phyloP scores from a whole-genome alignment of 768 basidiomycete genomes.

The Rubroboletus satanas region DNA sequence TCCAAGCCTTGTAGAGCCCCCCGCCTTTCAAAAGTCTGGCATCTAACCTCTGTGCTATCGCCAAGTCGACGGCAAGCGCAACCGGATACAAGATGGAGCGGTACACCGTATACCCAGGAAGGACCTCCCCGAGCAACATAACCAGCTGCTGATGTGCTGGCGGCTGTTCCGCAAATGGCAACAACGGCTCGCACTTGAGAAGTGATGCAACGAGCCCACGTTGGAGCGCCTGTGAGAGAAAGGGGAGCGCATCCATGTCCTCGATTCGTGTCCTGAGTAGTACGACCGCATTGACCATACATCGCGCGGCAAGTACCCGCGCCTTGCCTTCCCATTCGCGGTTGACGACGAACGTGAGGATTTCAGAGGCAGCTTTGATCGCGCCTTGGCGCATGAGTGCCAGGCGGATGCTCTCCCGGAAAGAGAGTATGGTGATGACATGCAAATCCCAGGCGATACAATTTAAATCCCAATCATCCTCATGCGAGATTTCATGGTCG shows the following conservation, averaged over 20 bases:
- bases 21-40: conserved; percentile 10
- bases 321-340: conserved; percentile 11
- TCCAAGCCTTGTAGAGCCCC: conserved; percentile 23
- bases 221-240: conserved; percentile 24
- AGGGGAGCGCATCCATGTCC: conserved; percentile 26
- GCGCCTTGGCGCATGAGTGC: conserved; percentile 21
- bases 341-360: conserved; percentile 16
- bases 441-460: conserved; percentile 31
- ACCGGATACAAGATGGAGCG: conserved; percentile 22
- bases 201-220: conserved; percentile 20
- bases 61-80: conserved; percentile 7
- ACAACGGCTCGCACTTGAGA: conserved; percentile 22
- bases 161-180: conserved; percentile 16
- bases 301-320: conserved; percentile 18
- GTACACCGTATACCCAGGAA: conserved; percentile 26
- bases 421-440: conserved; percentile 20
- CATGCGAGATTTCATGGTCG: conserved; percentile 20
- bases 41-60: conserved; percentile 8
- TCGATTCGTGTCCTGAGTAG: conserved; percentile 19
- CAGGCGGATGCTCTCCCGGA: conserved; percentile 15
- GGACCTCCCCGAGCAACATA: conserved; percentile 14
- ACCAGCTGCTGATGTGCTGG: conserved; percentile 1
- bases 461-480: conserved; percentile 14
- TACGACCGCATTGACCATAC: conserved; percentile 18
- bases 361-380: conserved; percentile 24